Evolutionary conservation across 2,329 filamentous ascomycete genomes (phyloP).

Genomic region (Colletotrichum somersetense): DNA sequence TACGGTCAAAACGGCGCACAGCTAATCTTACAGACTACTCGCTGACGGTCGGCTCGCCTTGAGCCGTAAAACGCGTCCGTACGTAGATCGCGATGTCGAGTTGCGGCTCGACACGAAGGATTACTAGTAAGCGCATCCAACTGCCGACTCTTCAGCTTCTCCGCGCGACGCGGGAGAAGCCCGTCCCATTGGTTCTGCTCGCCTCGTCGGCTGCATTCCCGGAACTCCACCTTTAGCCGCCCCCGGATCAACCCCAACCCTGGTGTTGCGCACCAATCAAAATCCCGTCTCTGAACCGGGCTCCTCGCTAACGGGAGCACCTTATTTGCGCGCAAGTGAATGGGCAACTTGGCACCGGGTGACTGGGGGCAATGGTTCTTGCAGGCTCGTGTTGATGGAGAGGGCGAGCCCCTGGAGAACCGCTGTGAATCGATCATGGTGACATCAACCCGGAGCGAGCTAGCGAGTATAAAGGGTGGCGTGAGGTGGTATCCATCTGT

Average conservation of each 20-base stretch:
- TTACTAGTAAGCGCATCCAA: background rate
- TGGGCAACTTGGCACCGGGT: constrained; percentile 14
- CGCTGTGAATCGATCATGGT: background rate
- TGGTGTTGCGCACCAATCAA: constrained; percentile 34
- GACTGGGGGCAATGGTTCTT: background rate
- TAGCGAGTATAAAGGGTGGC: background rate
- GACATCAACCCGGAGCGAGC: background rate
- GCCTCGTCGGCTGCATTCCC: constrained; percentile 2
- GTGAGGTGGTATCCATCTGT: no score
- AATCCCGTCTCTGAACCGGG: background rate
- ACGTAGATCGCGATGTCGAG: no score
- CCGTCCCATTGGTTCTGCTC: constrained; percentile 14
- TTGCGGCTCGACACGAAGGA: background rate
- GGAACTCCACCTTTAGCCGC: constrained; percentile 36
- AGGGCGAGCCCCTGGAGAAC: background rate
- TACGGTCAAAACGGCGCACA: no score
- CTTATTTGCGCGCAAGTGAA: constrained; percentile 39
- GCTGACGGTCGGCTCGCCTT: background rate
- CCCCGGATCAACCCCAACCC: constrained; percentile 20
- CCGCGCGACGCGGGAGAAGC: background rate
- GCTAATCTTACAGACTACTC: background rate
- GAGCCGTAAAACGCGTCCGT: no score
- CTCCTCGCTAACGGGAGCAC: background rate
- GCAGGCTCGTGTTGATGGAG: background rate
- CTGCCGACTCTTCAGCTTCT: no score